Evolutionary conservation across 306 rosid genomes (phyloP).

Genomic region (Lablab purpureus): DNA sequence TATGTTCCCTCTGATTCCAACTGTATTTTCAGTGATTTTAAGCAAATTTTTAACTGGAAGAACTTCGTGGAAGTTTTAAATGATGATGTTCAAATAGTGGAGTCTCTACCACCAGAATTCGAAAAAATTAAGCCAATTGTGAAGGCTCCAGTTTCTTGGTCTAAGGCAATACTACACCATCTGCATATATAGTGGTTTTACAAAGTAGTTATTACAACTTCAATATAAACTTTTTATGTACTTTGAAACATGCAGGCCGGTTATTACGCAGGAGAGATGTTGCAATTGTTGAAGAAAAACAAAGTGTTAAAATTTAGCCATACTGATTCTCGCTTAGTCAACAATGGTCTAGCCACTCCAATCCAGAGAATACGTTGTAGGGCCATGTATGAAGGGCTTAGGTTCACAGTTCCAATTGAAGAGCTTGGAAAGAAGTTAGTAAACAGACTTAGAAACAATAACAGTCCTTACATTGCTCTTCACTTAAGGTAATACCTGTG

Average conservation of each 20-base stretch:
- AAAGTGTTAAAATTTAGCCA: slow-evolving; percentile 67
- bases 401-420: slow-evolving; percentile 59
- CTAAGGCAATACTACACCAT: slow-evolving; percentile 56
- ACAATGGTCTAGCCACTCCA: slow-evolving; percentile 58
- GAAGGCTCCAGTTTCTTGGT: slow-evolving; percentile 76
- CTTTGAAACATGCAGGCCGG: slow-evolving; percentile 49
- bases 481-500: slow-evolving; percentile 66
- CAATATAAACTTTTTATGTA: not conserved
- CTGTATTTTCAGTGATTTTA: slow-evolving; percentile 59
- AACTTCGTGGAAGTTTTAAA: slow-evolving; percentile 67
- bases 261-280: slow-evolving; percentile 60
- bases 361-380: slow-evolving; percentile 67
- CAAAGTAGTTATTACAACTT: not conserved
- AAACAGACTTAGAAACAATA: slow-evolving; percentile 55
- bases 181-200: not conserved
- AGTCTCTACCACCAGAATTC: slow-evolving; percentile 56
- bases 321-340: slow-evolving; percentile 66
- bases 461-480: slow-evolving; percentile 60
- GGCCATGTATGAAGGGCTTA: slow-evolving; percentile 68
- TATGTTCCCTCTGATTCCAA: not conserved
- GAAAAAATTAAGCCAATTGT: slow-evolving; percentile 43
- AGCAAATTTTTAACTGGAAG: slow-evolving; percentile 67
- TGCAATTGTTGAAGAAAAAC: slow-evolving; percentile 49
- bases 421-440: slow-evolving; percentile 63
- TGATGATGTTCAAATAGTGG: slow-evolving; percentile 60